Base-by-base conservation (phyloP, 345 rosid species). In the Syzygium grande region DNA sequence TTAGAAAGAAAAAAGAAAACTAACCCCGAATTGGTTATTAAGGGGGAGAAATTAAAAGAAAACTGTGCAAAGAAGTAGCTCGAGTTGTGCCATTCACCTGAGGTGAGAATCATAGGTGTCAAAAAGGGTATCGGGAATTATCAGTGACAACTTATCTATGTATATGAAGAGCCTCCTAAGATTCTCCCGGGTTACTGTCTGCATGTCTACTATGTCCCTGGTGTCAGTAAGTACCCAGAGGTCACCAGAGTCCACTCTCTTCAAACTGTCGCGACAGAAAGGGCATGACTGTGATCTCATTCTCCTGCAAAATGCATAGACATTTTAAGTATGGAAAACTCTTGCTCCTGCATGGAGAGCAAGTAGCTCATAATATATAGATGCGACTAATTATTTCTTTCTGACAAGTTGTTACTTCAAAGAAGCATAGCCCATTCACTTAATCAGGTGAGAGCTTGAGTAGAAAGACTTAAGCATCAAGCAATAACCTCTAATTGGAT, bases 201-300 rank as follows among this genome's bases (percentile, higher is more conserved):
- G 91, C 90, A 92, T 63, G 87, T 94, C 97, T 2, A 93, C 88
- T 58, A 92, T 89, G 52, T 94, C 96, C 85, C 87, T 90, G 89
- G 89, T 90, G 90, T 93, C 92, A 14, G 92, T 92, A 56, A 85
- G 93, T 38, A 94, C 89, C 97, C 97, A 95, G 41, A 95, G 95
- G 78, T 95, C 97, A 25, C 94, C 92, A 0, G 97, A 94, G 88
- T 94, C 90, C 49, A 94, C 96, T 91, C 97, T 92, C 90, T 92
- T 94, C 21, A 95, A 92, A 90, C 92, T 91, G 88, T 93, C 94
- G 1, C 96, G 93, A 53, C 97, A 95, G 86, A 95, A 95, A 41
- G 97, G 97, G 87, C 97, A 95, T 2, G 97, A 95, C 88, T 91
- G 92, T 0, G 97, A 94, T 59, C 94, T 89, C 52, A 88, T 19